These are phyloP conservation scores for Beauveria rudraprayagi DNA, from an alignment of 2,329 filamentous ascomycete species.

Conservation along the genomic window DNA sequence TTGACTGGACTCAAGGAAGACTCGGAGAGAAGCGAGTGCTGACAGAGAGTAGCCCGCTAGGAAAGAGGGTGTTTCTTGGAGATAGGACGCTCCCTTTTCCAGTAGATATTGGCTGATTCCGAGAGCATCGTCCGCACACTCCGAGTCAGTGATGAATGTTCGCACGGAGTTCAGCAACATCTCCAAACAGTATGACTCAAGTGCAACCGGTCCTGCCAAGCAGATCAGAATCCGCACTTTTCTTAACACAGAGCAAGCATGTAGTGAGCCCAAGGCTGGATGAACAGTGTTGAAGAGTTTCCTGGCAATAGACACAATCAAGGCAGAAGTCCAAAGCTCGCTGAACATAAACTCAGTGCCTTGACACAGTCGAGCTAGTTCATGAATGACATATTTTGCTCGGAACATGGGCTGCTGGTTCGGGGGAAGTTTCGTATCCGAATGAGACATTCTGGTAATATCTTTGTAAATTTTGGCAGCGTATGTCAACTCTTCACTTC, in stretches of 20 bases:
- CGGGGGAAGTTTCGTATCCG: slow-evolving; percentile 56
- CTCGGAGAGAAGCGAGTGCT: slow-evolving; percentile 67
- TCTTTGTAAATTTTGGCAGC: slow-evolving; percentile 57
- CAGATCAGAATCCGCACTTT: slow-evolving; percentile 77
- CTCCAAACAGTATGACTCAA: slow-evolving; percentile 74
- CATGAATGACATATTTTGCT: slow-evolving; percentile 64
- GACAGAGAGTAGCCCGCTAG: slow-evolving; percentile 73
- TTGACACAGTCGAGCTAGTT: slow-evolving; percentile 71
- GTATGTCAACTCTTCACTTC: slow-evolving; percentile 47
- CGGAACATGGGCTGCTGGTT: slow-evolving; percentile 85
- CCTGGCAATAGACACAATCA: slow-evolving; percentile 67
- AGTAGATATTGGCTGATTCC: slow-evolving; percentile 83
- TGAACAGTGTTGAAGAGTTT: slow-evolving; percentile 75
- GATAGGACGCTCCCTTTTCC: slow-evolving; percentile 54
- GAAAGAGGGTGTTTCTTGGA: slow-evolving; percentile 63
- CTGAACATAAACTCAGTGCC: slow-evolving; percentile 56
- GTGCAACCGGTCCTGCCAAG: slow-evolving; percentile 64
- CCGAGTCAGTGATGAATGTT: slow-evolving; percentile 69
- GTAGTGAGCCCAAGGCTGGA: slow-evolving; percentile 73
- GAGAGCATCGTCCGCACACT: slow-evolving; percentile 85
- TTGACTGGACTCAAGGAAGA: slow-evolving; percentile 66
- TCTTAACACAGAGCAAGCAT: slow-evolving; percentile 77
- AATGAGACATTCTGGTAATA: slow-evolving; percentile 63
- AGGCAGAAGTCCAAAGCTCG: slow-evolving; percentile 66
- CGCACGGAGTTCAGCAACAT: slow-evolving; percentile 79